Conservation (phyloP, 352 stramenopile genomes). For the Salisapilia sapeloensis region DNA sequence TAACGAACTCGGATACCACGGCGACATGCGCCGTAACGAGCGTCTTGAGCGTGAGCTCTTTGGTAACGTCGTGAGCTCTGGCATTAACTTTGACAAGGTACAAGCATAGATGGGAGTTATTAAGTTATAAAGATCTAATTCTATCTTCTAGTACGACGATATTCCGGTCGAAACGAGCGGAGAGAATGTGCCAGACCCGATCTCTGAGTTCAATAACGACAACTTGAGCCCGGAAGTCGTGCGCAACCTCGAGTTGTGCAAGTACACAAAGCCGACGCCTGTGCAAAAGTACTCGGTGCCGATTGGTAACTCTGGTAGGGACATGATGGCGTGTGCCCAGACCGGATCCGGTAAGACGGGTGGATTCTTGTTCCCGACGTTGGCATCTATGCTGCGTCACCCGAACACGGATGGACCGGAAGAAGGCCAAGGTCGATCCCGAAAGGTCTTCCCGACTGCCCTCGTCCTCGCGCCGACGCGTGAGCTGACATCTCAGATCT, state of each 20-base stretch:
- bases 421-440: constrained; percentile 28
- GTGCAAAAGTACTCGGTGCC: constrained; percentile 99
- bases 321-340: constrained; percentile 99
- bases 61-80: constrained; percentile 83
- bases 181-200: constrained; percentile 85
- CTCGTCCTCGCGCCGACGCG: constrained; percentile 90
- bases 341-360: constrained; percentile 96
- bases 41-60: constrained; percentile 89
- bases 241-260: constrained; percentile 83
- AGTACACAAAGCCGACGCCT: constrained; percentile 95
- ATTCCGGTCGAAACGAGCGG: constrained; percentile 95
- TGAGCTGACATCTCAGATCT: constrained; percentile 92
- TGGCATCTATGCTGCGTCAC: constrained; percentile 89
- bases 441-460: constrained; percentile 83
- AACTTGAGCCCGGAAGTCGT: constrained; percentile 86
- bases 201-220: constrained; percentile 79
- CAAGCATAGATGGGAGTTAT: no score
- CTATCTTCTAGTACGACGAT: constrained; percentile 86
- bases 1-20: constrained; percentile 96
- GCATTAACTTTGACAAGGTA: constrained; percentile 97
- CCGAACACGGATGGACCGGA: constrained; percentile 34
- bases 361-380: constrained; percentile 94
- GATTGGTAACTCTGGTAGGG: constrained; percentile 85
- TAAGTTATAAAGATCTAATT: background rate
- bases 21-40: constrained; percentile 82